Evolutionary conservation across 225 moss, liverwort and hornwort species (phyloP).

Genomic region (Anthoceros angustus): DNA sequence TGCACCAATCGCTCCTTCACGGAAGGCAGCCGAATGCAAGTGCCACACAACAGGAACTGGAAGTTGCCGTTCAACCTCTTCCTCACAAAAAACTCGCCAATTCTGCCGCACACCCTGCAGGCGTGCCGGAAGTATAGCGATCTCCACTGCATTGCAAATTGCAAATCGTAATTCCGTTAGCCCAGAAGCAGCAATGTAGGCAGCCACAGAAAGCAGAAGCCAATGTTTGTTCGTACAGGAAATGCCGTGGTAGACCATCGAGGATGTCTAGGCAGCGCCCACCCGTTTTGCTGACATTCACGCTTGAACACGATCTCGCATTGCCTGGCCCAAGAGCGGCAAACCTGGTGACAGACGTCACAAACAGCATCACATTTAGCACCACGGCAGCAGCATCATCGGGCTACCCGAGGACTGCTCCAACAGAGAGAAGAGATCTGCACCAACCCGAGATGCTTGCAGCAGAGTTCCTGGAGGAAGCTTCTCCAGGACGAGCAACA

Average conservation of each 20-base stretch:
- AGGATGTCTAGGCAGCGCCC: constrained; percentile 27
- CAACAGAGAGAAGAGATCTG: not conserved
- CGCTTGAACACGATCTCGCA: constrained; percentile 30
- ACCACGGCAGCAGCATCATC: not conserved
- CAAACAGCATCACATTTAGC: not conserved
- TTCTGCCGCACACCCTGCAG: constrained; percentile 30
- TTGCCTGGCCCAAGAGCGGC: constrained; percentile 28
- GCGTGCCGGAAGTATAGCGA: constrained; percentile 25
- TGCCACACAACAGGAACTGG: constrained; percentile 37
- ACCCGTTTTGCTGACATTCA: constrained; percentile 27
- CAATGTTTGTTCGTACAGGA: constrained; percentile 9
- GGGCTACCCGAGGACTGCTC: not conserved
- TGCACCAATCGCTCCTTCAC: constrained; percentile 28
- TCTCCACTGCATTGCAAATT: constrained; percentile 22
- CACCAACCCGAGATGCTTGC: constrained; percentile 25
- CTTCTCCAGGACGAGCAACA: constrained; percentile 28
- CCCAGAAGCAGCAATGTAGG: not conserved
- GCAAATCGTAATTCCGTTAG: not conserved
- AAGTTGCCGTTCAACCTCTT: constrained; percentile 32
- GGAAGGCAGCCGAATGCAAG: constrained; percentile 27
- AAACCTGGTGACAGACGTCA: constrained; percentile 16
- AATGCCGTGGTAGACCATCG: constrained; percentile 28
- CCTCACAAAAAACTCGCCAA: constrained; percentile 31
- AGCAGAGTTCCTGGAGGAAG: constrained; percentile 24
- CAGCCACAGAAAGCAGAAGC: not conserved